phyloP scores from a whole-genome alignment of 2,329 filamentous ascomycete genomes.

The Penicillium concentricum region DNA sequence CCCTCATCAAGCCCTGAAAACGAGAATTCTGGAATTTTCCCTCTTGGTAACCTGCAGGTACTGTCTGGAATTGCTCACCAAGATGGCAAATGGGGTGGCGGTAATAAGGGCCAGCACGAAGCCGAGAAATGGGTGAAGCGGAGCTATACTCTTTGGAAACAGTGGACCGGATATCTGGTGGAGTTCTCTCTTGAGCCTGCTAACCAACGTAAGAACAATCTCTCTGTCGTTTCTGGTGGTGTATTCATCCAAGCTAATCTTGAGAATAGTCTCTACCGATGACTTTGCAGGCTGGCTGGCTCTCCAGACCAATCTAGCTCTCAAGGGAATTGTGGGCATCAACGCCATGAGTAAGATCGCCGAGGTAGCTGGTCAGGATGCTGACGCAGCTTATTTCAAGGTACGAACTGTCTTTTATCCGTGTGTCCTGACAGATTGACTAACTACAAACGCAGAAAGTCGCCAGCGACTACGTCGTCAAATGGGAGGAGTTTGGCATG shows the following conservation, averaged over 20 bases:
- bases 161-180: conserved; percentile 79
- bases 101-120: conserved; percentile 53
- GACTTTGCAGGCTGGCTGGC: conserved; percentile 78
- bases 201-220: conserved; percentile 59
- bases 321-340: conserved; percentile 82
- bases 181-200: conserved; percentile 71
- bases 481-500: conserved; percentile 71
- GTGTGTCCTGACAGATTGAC: neutral
- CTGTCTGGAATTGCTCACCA: conserved; percentile 56
- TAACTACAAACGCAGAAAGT: conserved; percentile 47
- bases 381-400: conserved; percentile 59
- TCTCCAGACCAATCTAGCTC: conserved; percentile 76
- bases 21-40: conserved; percentile 40
- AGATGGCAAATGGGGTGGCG: conserved; percentile 61
- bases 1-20: conserved; percentile 22
- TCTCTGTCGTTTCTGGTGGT: neutral
- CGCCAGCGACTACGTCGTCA: conserved; percentile 64
- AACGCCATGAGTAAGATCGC: conserved; percentile 74
- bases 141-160: conserved; percentile 70
- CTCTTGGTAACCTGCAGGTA: conserved; percentile 50
- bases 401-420: conserved; percentile 20
- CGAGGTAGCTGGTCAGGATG: conserved; percentile 57
- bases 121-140: conserved; percentile 64
- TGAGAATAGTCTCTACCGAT: conserved; percentile 66
- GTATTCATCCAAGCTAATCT: conserved; percentile 1